phyloP scores from a whole-genome alignment of 805 yeast genomes.

The Torulaspora quercuum region DNA sequence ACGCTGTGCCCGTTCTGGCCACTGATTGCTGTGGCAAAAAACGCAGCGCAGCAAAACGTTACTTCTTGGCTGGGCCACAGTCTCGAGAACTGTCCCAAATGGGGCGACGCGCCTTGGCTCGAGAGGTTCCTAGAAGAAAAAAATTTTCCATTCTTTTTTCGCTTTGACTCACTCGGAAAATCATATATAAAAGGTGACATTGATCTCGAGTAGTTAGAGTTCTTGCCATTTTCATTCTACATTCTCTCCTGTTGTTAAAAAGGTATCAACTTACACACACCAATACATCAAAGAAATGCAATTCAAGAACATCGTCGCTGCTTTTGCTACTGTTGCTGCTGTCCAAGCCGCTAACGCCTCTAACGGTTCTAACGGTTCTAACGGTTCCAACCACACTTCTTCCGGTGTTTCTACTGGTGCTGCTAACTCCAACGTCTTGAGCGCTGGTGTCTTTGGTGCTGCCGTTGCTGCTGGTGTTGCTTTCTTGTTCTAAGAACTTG shows the following conservation, averaged over 20 bases:
- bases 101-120: conserved; percentile 5
- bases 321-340: conserved; percentile 67
- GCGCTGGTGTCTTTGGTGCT: conserved; percentile 77
- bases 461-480: conserved; percentile 81
- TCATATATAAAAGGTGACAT: conserved; percentile 2
- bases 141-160: not conserved
- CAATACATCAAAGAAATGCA: conserved; percentile 49
- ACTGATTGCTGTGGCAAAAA: no score
- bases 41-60: no score
- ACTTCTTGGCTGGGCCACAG: no score
- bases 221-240: no score
- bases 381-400: conserved; percentile 40
- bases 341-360: conserved; percentile 62
- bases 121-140: not conserved
- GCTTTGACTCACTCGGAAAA: conserved; percentile 10
- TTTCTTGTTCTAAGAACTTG: conserved; percentile 41
- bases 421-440: conserved; percentile 53
- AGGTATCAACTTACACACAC: no score
- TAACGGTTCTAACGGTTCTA: conserved; percentile 44
- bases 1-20: no score
- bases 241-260: no score
- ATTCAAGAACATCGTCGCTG: conserved; percentile 63
- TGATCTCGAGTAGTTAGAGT: no score
- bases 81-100: conserved; percentile 3
- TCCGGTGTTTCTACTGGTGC: conserved; percentile 45